phyloP scores from a whole-genome alignment of 306 rosid genomes.

The Psophocarpus tetragonolobus region DNA sequence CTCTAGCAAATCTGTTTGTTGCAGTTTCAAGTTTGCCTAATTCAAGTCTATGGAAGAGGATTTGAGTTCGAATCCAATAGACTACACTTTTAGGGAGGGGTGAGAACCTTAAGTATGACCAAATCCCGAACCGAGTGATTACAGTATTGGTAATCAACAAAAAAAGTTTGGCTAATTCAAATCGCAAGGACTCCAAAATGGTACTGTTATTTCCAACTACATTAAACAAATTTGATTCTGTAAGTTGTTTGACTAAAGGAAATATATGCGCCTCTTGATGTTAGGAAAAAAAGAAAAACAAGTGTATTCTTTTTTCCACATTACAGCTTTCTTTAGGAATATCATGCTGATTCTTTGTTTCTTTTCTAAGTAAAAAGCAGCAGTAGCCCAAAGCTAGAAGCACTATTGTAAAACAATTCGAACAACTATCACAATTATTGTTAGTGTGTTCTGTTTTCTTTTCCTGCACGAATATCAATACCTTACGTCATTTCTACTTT shows the following conservation, averaged over 20 bases:
- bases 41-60: no score
- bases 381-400: slow-evolving; percentile 27
- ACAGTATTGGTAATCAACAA: no score
- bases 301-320: not conserved
- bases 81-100: no score
- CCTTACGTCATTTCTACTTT: not conserved
- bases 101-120: no score
- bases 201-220: slow-evolving; percentile 36
- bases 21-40: slow-evolving; percentile 57
- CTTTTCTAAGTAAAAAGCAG: slow-evolving; percentile 26
- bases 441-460: slow-evolving; percentile 18
- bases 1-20: slow-evolving; percentile 49
- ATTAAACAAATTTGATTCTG: slow-evolving; percentile 12
- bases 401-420: slow-evolving; percentile 13
- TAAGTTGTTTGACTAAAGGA: slow-evolving; percentile 21
- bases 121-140: no score
- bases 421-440: slow-evolving; percentile 14
- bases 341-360: slow-evolving; percentile 35
- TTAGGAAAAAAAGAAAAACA: not conserved
- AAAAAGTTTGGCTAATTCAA: slow-evolving; percentile 40
- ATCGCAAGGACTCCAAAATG: slow-evolving; percentile 48
- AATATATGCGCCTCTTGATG: not conserved
- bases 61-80: no score
- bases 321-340: slow-evolving; percentile 51
- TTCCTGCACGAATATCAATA: slow-evolving; percentile 44